Percentiles rank a stretch among this genome's conserved stretches.
Conservation (phyloP, 1,284 basidiomycete genomes). For the Thecaphora thlaspeos region DNA sequence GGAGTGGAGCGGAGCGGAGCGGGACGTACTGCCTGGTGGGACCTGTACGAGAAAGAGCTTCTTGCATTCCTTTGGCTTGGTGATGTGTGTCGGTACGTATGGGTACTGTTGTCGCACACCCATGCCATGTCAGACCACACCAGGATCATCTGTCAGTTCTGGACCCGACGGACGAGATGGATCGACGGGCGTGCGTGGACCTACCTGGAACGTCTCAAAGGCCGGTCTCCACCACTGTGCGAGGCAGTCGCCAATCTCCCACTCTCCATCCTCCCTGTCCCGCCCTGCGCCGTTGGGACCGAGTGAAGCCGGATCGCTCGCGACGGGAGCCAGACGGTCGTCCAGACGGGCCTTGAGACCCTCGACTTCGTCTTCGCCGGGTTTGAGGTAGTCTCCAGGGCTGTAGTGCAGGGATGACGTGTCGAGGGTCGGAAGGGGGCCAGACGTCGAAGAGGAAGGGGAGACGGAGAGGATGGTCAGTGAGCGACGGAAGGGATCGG, state of each 20-base stretch:
- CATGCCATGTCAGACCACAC: not conserved
- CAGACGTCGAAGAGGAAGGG: not conserved
- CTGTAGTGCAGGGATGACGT: slow-evolving; percentile 60
- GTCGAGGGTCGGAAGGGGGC: too few relatives aligned
- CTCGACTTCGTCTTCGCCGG: slow-evolving; percentile 85
- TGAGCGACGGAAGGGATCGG: too few relatives aligned
- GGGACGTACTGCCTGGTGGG: slow-evolving; percentile 79
- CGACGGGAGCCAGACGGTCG: slow-evolving; percentile 63
- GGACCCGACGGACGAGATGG: too few relatives aligned
- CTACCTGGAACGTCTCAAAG: slow-evolving; percentile 95
- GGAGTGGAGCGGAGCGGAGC: not conserved
- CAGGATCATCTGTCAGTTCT: too few relatives aligned
- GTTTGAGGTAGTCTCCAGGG: slow-evolving; percentile 96
- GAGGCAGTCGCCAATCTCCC: slow-evolving; percentile 91
- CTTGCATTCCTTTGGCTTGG: slow-evolving; percentile 96
- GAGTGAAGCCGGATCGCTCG: slow-evolving; percentile 39
- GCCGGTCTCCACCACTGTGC: slow-evolving; percentile 97
- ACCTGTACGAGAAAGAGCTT: slow-evolving; percentile 93
- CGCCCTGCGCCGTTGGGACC: slow-evolving; percentile 60
- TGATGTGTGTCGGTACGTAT: slow-evolving; percentile 92
- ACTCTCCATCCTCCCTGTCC: slow-evolving; percentile 74
- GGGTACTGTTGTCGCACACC: slow-evolving; percentile 71
- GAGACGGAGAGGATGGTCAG: not conserved
- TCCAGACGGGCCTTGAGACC: slow-evolving; percentile 85
- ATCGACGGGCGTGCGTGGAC: too few relatives aligned